Evolutionary conservation across 192 early-diverging fungal genomes (phyloP).

Genomic region (Umbelopsis ramanniana): DNA sequence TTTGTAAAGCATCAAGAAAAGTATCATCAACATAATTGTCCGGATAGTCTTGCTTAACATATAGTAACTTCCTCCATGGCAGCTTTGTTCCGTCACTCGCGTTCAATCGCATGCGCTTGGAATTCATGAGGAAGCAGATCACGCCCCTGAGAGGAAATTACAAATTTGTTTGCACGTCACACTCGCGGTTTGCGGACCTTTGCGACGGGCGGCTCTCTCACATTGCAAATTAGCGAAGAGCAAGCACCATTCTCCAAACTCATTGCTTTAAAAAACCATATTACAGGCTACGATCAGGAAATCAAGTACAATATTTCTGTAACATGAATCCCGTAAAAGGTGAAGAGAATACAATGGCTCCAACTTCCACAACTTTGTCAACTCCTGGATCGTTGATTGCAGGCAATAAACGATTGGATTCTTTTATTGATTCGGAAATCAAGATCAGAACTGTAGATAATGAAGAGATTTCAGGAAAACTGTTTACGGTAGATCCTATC

Average conservation of each 20-base stretch:
- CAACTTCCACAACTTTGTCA: conserved; percentile 5
- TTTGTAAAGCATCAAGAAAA: conserved; percentile 86
- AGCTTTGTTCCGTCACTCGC: conserved; percentile 24
- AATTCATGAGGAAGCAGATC: not conserved
- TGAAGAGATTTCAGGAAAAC: conserved; percentile 58
- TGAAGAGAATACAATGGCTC: not conserved
- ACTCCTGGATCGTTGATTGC: conserved; percentile 16
- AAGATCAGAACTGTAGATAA: conserved; percentile 50
- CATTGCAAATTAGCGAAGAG: not conserved
- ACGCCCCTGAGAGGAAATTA: not conserved
- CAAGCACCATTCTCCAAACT: not conserved
- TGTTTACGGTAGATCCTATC: conserved; percentile 61
- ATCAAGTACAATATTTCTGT: not conserved
- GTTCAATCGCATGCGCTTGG: conserved; percentile 6
- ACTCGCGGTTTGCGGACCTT: not conserved
- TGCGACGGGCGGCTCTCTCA: not conserved
- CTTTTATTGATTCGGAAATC: conserved; percentile 51
- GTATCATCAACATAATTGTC: conserved; percentile 92
- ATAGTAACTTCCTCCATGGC: conserved; percentile 83
- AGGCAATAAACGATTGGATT: conserved; percentile 45
- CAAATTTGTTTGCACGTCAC: conserved; percentile 18
- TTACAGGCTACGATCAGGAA: not conserved
- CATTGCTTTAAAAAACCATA: not conserved
- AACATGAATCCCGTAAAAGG: conserved; percentile 11
- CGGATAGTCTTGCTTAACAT: conserved; percentile 86